Base-by-base conservation (phyloP, 257 asterid species). In the Lavandula angustifolia region DNA sequence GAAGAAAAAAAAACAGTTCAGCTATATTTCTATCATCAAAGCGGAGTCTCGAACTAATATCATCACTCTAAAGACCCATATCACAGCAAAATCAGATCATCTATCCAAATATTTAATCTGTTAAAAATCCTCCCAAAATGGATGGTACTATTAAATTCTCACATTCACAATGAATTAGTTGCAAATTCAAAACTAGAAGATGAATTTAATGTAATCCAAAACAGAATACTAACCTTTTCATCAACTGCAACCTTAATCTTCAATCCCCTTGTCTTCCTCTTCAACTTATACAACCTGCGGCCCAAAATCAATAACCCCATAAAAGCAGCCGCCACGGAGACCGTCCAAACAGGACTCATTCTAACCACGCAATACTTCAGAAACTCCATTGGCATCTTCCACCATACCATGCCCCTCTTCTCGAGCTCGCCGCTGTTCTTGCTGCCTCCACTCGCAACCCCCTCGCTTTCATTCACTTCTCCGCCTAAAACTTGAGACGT, bases 361-460 rank as follows among this genome's bases (percentile, higher is more conserved):
- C 80, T 76, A 42, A 86, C 79, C 67, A 84, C 82, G 67, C 79
- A 81, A 73, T 78, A 85, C 58, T 71, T 85, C 27, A 92, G 43
- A 62, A 92, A 75, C 81, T 87, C 96, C 69, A 89, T 75, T 3
- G 97, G 96, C 72, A 82, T 76, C 95, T 87, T 92, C 99, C 99
- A 92, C 99, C 96, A 87, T 56, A 82, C 85, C 41, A 82, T 27
- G 59, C 85, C 68, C 67, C 71, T 80, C 84, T 78, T 85, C 60
- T 72, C 82, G 48, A 71, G 43, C 79, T 77, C 77, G 18, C 82
- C 80, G 8, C 65, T 50, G 48, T 58, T 37, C 70, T 68, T 43
- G 42, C 47, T 55, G 66, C 22, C 73, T 52, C 58, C 82, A 51
- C 75, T 44, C 31, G 8, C 81, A 52, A 6, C 41, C 50, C 27